Evolutionary conservation across 768 basidiomycete genomes (phyloP).

Genomic region (Leccinum longicurvipes): DNA sequence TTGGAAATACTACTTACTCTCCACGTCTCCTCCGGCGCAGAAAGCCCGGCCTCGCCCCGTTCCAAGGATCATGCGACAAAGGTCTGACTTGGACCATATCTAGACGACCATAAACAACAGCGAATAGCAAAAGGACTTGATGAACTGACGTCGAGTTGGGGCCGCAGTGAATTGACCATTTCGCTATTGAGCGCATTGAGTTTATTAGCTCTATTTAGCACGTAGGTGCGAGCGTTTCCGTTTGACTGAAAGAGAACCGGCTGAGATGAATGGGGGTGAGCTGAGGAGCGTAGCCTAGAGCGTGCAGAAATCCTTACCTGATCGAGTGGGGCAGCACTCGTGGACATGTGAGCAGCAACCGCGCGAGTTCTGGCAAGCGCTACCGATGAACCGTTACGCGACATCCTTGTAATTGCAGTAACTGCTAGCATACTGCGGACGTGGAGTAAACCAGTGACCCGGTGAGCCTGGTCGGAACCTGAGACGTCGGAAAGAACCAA

Average conservation of each 20-base stretch:
- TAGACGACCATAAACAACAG: constrained; percentile 27
- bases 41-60: constrained; percentile 74
- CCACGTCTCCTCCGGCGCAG: constrained; percentile 94
- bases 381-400: constrained; percentile 25
- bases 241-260: constrained; percentile 70
- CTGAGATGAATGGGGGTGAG: constrained; percentile 25
- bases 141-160: constrained; percentile 68
- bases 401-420: constrained; percentile 27
- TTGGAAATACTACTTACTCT: constrained; percentile 55
- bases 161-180: constrained; percentile 71
- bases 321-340: constrained; percentile 17
- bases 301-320: constrained; percentile 15
- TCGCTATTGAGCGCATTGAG: constrained; percentile 78
- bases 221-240: constrained; percentile 60
- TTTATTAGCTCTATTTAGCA: constrained; percentile 76
- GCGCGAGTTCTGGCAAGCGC: constrained; percentile 29
- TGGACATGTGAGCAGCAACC: constrained; percentile 36
- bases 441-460: background rate
- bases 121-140: background rate
- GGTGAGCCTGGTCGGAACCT: background rate
- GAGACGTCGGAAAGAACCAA: background rate
- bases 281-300: background rate
- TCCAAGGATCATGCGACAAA: constrained; percentile 71
- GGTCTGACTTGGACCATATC: constrained; percentile 74
- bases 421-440: constrained; percentile 27